Evolutionary conservation across 2,329 filamentous ascomycete genomes (phyloP).

Genomic region (Zasmidium angulare): DNA sequence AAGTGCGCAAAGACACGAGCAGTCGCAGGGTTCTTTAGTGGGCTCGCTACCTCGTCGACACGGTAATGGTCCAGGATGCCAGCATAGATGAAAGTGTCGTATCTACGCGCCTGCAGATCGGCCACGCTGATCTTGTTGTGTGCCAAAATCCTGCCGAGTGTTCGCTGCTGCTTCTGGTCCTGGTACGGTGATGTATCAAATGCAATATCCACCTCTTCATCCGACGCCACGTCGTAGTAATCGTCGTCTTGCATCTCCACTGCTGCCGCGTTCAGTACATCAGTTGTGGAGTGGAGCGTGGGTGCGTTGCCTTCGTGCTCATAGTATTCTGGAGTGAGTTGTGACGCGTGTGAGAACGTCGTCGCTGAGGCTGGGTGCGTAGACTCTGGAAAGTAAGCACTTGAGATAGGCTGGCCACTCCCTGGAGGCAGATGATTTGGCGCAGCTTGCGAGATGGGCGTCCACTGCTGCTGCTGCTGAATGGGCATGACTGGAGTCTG

Average conservation of each 20-base stretch:
- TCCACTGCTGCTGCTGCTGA: slow-evolving; percentile 17
- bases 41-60: slow-evolving; percentile 53
- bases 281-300: slow-evolving; percentile 22
- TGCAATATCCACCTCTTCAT: slow-evolving; percentile 45
- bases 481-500: slow-evolving; percentile 9
- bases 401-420: not conserved
- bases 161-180: slow-evolving; percentile 18
- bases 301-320: slow-evolving; percentile 25
- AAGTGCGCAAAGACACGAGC: slow-evolving; percentile 89
- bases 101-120: slow-evolving; percentile 37
- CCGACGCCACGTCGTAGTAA: slow-evolving; percentile 50
- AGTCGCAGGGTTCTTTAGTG: slow-evolving; percentile 76
- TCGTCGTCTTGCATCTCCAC: slow-evolving; percentile 50
- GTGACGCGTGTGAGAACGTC: not conserved
- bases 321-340: slow-evolving; percentile 24
- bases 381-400: not conserved
- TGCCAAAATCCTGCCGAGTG: slow-evolving; percentile 28
- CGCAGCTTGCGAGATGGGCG: slow-evolving; percentile 19
- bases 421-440: slow-evolving; percentile 22
- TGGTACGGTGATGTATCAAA: slow-evolving; percentile 18
- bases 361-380: not conserved
- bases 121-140: slow-evolving; percentile 30
- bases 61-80: slow-evolving; percentile 48
- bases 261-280: slow-evolving; percentile 38
- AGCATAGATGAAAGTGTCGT: slow-evolving; percentile 49